These are phyloP conservation scores for Aethionema arabicum DNA, from an alignment of 345 rosid genomes.

Conservation along the genomic window DNA sequence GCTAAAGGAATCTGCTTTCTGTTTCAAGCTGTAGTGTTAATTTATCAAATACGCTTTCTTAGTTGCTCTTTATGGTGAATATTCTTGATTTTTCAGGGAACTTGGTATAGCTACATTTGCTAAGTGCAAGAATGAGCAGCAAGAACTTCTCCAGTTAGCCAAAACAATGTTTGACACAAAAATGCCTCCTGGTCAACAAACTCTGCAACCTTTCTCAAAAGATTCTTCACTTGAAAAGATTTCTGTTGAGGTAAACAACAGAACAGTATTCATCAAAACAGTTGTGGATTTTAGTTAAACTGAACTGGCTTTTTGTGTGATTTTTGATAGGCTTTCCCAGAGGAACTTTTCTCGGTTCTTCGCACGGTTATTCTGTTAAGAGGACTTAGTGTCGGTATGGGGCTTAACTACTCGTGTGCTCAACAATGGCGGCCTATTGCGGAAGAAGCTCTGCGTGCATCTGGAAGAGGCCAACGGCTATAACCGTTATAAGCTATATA, in stretches of 20 bases:
- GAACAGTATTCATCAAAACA: conserved; percentile 10
- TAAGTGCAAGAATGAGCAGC: conserved; percentile 58
- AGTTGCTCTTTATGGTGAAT: conserved; percentile 18
- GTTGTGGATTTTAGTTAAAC: not conserved
- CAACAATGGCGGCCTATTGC: conserved; percentile 92
- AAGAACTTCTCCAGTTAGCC: conserved; percentile 76
- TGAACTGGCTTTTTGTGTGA: not conserved
- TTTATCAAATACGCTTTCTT: not conserved
- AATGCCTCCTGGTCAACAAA: conserved; percentile 71
- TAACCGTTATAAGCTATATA: not conserved
- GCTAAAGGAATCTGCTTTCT: too few relatives aligned
- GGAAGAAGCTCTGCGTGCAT: conserved; percentile 67
- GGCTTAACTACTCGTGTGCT: conserved; percentile 77
- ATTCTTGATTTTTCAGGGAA: conserved; percentile 56
- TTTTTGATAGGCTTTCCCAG: conserved; percentile 73
- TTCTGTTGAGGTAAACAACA: conserved; percentile 57
- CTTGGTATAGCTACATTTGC: conserved; percentile 71
- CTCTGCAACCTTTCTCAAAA: conserved; percentile 87
- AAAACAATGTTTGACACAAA: conserved; percentile 85
- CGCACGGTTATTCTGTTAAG: conserved; percentile 81
- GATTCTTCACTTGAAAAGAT: conserved; percentile 78
- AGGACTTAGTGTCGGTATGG: conserved; percentile 93
- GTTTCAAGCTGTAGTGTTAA: too few relatives aligned
- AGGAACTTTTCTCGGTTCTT: conserved; percentile 87
- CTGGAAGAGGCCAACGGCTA: conserved; percentile 70